Percentiles rank a stretch among this genome's conserved stretches.
Conservation (phyloP, 768 basidiomycete species). For the Suillus occidentalis region DNA sequence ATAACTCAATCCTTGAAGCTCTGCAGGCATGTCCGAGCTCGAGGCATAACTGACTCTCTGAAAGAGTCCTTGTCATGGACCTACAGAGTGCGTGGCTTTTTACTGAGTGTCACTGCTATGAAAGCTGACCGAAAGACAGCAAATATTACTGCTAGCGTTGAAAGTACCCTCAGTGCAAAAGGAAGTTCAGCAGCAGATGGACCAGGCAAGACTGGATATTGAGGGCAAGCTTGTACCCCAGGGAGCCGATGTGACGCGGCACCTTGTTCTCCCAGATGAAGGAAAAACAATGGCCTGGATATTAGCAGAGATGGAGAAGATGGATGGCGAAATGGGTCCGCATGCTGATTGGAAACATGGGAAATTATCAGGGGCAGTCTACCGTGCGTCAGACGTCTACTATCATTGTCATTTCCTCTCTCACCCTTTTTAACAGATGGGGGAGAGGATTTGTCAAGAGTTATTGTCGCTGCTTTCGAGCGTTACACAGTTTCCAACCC, state of each 20-base stretch:
- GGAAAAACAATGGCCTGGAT: constrained; percentile 76
- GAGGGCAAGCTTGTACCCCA: constrained; percentile 68
- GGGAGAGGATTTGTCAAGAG: constrained; percentile 73
- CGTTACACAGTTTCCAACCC: constrained; percentile 88
- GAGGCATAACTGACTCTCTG: constrained; percentile 32
- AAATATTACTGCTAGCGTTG: constrained; percentile 54
- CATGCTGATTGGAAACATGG: constrained; percentile 63
- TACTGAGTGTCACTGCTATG: neutral
- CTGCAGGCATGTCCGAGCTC: constrained; percentile 38
- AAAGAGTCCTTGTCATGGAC: constrained; percentile 30
- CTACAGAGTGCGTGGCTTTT: constrained; percentile 22
- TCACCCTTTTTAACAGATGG: constrained; percentile 53
- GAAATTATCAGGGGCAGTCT: constrained; percentile 83
- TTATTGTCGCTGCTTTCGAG: constrained; percentile 79
- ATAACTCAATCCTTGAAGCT: constrained; percentile 23
- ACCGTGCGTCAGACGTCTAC: constrained; percentile 67
- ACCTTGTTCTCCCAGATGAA: constrained; percentile 62
- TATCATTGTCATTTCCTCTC: neutral
- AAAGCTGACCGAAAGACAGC: constrained; percentile 33
- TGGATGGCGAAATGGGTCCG: constrained; percentile 59
- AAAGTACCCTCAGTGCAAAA: constrained; percentile 58
- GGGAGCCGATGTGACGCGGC: constrained; percentile 59
- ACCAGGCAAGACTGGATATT: constrained; percentile 61
- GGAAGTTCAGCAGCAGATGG: constrained; percentile 65
- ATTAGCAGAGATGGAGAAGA: constrained; percentile 71